Base-by-base conservation (phyloP, 2,329 filamentous ascomycete species). In the Exophiala bonariae region DNA sequence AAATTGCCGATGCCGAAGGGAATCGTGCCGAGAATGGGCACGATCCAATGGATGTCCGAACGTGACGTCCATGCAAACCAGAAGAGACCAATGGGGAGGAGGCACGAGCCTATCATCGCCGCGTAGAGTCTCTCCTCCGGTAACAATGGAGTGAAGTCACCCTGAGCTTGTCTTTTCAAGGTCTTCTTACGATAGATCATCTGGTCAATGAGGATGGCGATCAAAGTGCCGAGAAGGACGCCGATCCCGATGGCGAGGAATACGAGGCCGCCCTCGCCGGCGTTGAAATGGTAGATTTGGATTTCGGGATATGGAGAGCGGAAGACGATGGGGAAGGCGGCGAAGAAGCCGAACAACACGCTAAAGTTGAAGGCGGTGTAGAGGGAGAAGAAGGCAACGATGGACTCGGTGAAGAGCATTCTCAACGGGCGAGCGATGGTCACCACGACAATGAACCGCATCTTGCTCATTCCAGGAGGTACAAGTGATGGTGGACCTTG, bases 281-380 rank as follows among this genome's bases (percentile, higher is more conserved):
- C 57, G 14, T 70, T 79, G 72, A 91, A 87, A 60, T 78, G 75
- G 64, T 93, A 85, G 14, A 89, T 73, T 26, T 55, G 53, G 26
- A 57, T 55, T 20, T 59, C 44, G 4, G 52, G 50, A 34, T 64
- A 65, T 0, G 57, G 52, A 2, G 68, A 64, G 52, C 85, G 74
- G 69, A 93, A 95, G 38, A 95, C 86, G 35, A 93, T 79, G 0
- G 87, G 85, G 59, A 95, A 95, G 1, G 89, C 87, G 0, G 88
- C 91, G 42, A 96, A 75, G 72, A 93, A 93, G 19, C 92, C 82
- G 62, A 93, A 95, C 1, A 95, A 79, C 1, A 93, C 74, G 4
- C 78, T 86, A 61, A 91, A 90, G 65, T 87, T 82, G 67, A 89
- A 89, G 33, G 83, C 79, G 73, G 85, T 85, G 68, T 89, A 89